These are phyloP conservation scores for Pestalotiopsis sp. DNA, from an alignment of 2,329 filamentous ascomycete genomes.

Conservation along the genomic window DNA sequence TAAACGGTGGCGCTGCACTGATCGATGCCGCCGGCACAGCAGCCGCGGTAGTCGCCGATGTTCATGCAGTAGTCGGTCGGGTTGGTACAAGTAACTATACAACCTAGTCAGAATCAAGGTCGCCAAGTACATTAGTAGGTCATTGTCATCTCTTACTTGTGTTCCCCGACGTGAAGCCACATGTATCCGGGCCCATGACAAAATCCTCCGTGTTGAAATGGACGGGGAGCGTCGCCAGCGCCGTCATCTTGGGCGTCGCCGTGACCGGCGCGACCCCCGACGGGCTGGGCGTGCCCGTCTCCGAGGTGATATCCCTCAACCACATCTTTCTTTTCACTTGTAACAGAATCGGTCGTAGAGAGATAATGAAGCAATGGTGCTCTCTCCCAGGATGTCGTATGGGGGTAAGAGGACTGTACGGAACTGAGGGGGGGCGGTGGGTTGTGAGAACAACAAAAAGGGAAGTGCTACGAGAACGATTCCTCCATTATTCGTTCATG, in stretches of 20 bases:
- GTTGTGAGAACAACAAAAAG: not conserved
- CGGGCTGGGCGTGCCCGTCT: not conserved
- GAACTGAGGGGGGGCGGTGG: not conserved
- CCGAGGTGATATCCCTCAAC: not conserved
- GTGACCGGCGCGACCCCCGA: slow-evolving; percentile 1
- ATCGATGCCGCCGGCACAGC: slow-evolving; percentile 21
- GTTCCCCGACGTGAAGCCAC: slow-evolving; percentile 26
- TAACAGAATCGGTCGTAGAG: not conserved
- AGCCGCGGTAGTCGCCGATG: slow-evolving; percentile 28
- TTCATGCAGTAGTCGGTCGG: slow-evolving; percentile 27
- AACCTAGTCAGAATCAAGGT: not conserved
- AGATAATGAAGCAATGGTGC: no score
- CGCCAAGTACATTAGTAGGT: not conserved
- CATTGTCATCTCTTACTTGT: slow-evolving; percentile 22
- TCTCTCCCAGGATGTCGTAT: no score
- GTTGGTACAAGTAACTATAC: slow-evolving; percentile 28
- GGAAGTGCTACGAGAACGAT: not conserved
- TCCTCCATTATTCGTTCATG: not conserved
- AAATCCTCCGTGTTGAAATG: slow-evolving; percentile 14
- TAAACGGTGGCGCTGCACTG: slow-evolving; percentile 29
- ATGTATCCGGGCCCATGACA: slow-evolving; percentile 23
- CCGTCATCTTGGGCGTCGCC: not conserved
- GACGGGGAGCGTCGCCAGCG: not conserved
- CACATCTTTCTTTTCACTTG: not conserved
- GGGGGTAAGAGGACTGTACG: not conserved